phyloP scores from a whole-genome alignment of 768 basidiomycete species.

The Termitomyces sp. region DNA sequence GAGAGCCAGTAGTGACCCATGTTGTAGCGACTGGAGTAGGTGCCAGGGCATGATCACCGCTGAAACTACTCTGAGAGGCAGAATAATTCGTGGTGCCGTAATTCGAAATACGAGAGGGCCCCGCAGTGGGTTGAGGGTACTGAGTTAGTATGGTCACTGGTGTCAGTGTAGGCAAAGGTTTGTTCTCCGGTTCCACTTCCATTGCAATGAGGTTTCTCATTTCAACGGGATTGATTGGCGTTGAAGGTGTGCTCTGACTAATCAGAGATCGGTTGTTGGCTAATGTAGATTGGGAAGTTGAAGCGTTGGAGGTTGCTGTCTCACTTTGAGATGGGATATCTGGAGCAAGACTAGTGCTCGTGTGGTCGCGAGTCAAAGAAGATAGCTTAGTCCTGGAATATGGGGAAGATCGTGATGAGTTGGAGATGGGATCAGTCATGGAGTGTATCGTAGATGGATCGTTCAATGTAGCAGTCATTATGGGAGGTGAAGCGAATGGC shows the following conservation, averaged over 20 bases:
- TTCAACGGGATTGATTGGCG: neutral
- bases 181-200: constrained; percentile 15
- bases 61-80: neutral
- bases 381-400: constrained; percentile 23
- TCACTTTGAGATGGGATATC: constrained; percentile 2
- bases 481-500: constrained; percentile 19
- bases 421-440: neutral
- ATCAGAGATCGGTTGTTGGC: neutral
- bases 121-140: constrained; percentile 5
- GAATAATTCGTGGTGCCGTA: neutral
- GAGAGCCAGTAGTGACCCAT: constrained; percentile 7
- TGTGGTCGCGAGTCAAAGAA: constrained; percentile 9
- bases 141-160: constrained; percentile 1
- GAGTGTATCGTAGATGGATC: constrained; percentile 19
- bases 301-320: neutral
- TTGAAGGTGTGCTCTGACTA: neutral
- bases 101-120: neutral
- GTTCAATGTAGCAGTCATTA: constrained; percentile 20
- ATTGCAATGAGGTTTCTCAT: constrained; percentile 13
- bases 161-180: neutral
- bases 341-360: constrained; percentile 2
- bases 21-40: constrained; percentile 6
- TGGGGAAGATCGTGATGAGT: constrained; percentile 25
- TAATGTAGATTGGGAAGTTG: neutral
- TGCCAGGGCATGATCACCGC: neutral